Percentiles rank a stretch among this genome's conserved stretches.
phyloP scores from a whole-genome alignment of 2,329 filamentous ascomycete genomes.

The Ophiostoma australiae region DNA sequence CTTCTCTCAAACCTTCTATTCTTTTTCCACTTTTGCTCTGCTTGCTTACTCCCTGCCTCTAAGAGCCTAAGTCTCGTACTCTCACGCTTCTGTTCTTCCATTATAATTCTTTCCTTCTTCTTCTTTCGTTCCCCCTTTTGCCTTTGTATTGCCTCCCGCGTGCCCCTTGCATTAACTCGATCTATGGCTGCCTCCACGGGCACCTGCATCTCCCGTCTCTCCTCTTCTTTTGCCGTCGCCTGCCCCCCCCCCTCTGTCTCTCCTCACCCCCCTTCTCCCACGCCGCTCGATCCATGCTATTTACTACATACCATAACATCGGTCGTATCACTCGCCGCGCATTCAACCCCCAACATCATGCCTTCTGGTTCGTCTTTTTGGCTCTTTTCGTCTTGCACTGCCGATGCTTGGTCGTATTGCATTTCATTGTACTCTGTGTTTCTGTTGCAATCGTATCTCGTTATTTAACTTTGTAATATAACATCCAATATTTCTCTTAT shows the following conservation, averaged over 20 bases:
- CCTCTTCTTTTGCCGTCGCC: background rate
- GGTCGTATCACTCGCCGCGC: background rate
- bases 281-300: background rate
- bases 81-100: background rate
- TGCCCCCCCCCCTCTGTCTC: background rate
- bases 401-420: background rate
- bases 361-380: background rate
- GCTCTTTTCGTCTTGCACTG: background rate
- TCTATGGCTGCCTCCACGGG: background rate
- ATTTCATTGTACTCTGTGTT: background rate
- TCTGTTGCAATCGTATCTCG: background rate
- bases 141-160: background rate
- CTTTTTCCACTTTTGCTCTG: background rate
- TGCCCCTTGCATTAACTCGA: constrained; percentile 5
- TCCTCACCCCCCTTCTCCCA: background rate
- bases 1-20: too few relatives aligned
- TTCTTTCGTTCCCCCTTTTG: background rate
- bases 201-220: background rate
- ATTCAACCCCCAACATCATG: background rate
- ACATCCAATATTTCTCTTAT: background rate
- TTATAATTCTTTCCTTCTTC: background rate
- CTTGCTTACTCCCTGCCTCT: background rate
- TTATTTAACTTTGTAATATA: background rate
- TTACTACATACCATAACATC: background rate
- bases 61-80: background rate